A percentile compares a stretch with the other conserved stretches of the same genome.
Conservation (phyloP, 75 land plant species). For the Cupressus sempervirens region DNA sequence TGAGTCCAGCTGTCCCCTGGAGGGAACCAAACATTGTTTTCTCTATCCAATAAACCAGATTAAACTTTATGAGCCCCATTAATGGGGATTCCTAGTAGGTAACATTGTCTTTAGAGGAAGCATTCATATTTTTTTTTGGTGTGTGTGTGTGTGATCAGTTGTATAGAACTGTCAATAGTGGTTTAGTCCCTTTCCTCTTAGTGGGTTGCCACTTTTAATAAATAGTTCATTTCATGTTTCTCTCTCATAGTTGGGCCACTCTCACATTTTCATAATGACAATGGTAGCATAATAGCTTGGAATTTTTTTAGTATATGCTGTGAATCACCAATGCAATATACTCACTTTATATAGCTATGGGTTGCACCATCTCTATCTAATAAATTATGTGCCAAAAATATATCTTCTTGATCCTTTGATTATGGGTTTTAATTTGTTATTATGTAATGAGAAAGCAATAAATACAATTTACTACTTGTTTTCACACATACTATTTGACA, state of each 20-base stretch:
- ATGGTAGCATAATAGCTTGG: not conserved
- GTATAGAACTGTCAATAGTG: slow-evolving; percentile 3
- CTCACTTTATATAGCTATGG: not conserved
- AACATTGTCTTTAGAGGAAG: not conserved
- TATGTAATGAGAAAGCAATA: not conserved
- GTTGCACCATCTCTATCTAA: not conserved
- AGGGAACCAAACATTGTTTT: too few species aligned
- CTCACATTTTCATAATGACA: not conserved
- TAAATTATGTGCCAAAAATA: not conserved
- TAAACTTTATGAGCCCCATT: too few species aligned
- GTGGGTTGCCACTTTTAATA: not conserved
- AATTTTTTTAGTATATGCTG: not conserved
- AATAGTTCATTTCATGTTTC: not conserved
- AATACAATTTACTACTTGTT: not conserved
- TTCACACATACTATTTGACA: not conserved
- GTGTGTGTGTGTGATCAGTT: not conserved
- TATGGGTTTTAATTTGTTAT: not conserved
- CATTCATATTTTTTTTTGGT: not conserved
- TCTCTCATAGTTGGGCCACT: not conserved
- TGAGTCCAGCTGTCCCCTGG: too few species aligned
- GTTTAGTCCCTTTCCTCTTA: not conserved
- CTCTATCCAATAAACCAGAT: too few species aligned
- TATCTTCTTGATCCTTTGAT: not conserved
- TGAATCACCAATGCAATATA: not conserved
- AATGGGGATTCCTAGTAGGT: not conserved